Percentiles rank a stretch among this genome's conserved stretches.
Evolutionary conservation across 441 rosid genomes (phyloP).

Genomic region (Raphanus hybrid): DNA sequence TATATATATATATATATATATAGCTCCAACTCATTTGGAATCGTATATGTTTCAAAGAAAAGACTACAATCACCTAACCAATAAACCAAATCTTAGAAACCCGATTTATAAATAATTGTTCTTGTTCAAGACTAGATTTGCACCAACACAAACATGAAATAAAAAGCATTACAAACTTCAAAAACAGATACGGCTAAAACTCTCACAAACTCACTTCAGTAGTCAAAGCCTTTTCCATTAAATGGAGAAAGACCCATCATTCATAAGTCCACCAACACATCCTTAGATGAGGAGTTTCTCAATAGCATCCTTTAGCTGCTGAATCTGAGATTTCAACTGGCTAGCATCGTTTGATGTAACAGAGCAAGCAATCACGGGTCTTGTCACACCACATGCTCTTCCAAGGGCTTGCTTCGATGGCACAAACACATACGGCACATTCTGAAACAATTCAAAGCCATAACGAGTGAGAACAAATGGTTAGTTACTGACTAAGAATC

Average conservation of each 20-base stretch:
- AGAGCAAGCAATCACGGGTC: conserved; percentile 91
- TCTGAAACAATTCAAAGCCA: conserved; percentile 48
- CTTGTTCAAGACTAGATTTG: conserved; percentile 9
- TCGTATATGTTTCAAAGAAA: not conserved
- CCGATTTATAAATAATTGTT: not conserved
- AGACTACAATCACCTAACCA: not conserved
- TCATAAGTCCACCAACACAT: conserved; percentile 41
- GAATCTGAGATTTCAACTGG: conserved; percentile 84
- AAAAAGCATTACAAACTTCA: conserved; percentile 14
- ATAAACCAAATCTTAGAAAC: conserved; percentile 6
- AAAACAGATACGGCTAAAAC: conserved; percentile 4
- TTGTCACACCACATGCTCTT: conserved; percentile 97
- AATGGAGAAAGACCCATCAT: conserved; percentile 58
- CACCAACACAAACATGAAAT: not conserved
- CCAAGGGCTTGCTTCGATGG: conserved; percentile 96
- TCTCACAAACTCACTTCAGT: not conserved
- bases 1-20: too few species aligned
- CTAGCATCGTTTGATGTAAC: conserved; percentile 89
- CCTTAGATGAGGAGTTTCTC: conserved; percentile 91
- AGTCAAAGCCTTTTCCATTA: conserved; percentile 66
- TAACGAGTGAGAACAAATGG: not conserved
- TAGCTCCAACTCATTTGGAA: too few species aligned
- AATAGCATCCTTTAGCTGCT: conserved; percentile 90
- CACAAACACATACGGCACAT: conserved; percentile 95
- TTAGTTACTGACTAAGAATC: not conserved